Conservation (phyloP, 2,329 filamentous ascomycete genomes). For the Septoria petroselini region DNA sequence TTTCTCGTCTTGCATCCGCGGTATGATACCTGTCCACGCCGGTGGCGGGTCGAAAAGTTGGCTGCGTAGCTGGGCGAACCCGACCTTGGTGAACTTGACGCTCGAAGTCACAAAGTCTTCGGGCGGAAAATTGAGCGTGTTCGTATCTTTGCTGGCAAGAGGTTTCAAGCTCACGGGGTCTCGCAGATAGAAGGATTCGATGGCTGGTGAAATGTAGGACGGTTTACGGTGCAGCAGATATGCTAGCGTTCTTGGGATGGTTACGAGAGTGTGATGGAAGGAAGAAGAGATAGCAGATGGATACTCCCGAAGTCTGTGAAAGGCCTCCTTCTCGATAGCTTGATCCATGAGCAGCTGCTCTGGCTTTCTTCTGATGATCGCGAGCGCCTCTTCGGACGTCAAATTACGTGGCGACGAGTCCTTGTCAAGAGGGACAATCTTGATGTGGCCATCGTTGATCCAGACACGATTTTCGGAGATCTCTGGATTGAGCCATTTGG, state of each 20-base stretch:
- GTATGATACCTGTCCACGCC: constrained; percentile 51
- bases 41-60: constrained; percentile 72
- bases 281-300: constrained; percentile 70
- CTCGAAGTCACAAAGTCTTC: constrained; percentile 76
- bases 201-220: constrained; percentile 72
- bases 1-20: constrained; percentile 38
- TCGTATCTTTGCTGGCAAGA: constrained; percentile 56
- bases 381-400: constrained; percentile 62
- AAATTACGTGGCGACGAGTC: constrained; percentile 47
- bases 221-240: constrained; percentile 73
- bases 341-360: constrained; percentile 65
- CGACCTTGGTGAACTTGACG: constrained; percentile 78
- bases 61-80: constrained; percentile 85
- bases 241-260: constrained; percentile 77
- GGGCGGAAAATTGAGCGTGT: constrained; percentile 64
- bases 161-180: constrained; percentile 73
- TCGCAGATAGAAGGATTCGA: constrained; percentile 89
- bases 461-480: constrained; percentile 84
- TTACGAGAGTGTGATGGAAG: constrained; percentile 70
- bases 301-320: constrained; percentile 82
- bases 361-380: constrained; percentile 56
- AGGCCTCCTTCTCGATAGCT: constrained; percentile 80
- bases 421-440: constrained; percentile 62
- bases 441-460: constrained; percentile 74
- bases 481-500: constrained; percentile 88